Conservation (phyloP, 495 filamentous ascomycete genomes). For the Patellaria atrata region DNA sequence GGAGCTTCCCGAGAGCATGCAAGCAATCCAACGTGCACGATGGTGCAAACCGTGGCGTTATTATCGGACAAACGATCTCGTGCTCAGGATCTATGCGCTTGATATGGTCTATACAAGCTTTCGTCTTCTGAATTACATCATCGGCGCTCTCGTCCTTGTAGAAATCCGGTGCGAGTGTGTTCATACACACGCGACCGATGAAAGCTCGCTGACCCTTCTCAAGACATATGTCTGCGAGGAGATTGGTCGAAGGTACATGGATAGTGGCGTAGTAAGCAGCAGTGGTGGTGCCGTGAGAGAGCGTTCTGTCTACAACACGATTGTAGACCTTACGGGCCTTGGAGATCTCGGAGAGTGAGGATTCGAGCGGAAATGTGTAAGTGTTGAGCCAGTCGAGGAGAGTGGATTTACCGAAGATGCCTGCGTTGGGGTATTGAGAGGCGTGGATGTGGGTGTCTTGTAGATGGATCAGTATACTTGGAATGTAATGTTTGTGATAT, state of each 20-base stretch:
- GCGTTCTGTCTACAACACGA: constrained; percentile 58
- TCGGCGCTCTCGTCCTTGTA: constrained; percentile 56
- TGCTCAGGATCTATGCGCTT: constrained; percentile 45
- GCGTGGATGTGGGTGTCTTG: constrained; percentile 90
- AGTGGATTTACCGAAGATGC: constrained; percentile 80
- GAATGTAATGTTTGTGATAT: not conserved
- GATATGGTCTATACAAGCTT: constrained; percentile 52
- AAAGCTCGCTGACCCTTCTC: constrained; percentile 71
- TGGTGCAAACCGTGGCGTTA: constrained; percentile 86
- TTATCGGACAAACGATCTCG: constrained; percentile 54
- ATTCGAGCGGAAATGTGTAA: constrained; percentile 93
- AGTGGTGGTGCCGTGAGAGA: constrained; percentile 79
- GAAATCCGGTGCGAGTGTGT: constrained; percentile 52
- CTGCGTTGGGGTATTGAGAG: constrained; percentile 81
- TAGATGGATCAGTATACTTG: constrained; percentile 1
- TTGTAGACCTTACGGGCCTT: constrained; percentile 50
- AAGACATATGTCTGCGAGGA: constrained; percentile 70
- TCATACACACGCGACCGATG: constrained; percentile 87
- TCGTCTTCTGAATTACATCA: constrained; percentile 40
- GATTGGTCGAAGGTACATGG: constrained; percentile 67
- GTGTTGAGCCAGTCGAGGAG: constrained; percentile 81
- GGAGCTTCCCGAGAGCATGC: constrained; percentile 45
- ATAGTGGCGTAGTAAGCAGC: constrained; percentile 88
- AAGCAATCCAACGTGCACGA: constrained; percentile 51
- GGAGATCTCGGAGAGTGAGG: constrained; percentile 41